Base-by-base conservation (phyloP, 805 yeast species). In the Kurtzmaniella fragi region DNA sequence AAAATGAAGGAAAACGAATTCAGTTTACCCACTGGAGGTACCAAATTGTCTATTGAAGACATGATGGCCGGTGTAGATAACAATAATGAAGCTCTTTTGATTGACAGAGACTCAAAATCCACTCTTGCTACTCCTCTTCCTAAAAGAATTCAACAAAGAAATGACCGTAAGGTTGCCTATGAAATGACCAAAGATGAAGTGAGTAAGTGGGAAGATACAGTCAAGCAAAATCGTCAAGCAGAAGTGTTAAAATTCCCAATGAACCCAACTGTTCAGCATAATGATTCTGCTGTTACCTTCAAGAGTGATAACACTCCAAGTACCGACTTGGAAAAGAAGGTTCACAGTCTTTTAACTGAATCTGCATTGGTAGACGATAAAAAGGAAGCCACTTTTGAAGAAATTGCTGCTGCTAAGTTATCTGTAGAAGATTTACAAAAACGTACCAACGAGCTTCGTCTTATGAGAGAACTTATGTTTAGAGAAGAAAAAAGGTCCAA, bases 401-500 rank as follows among this genome's bases (percentile, higher is more conserved):
- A 90, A 39, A 74, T 88, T 28, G 90, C 86, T 6, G 78, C 85
- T 2, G 89, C 95, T 1, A 82, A 83, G 53, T 64, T 91, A 59
- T 73, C 93, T 0, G 76, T 82, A 20, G 95, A 84, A 44, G 98
- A 93, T 37, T 64, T 91, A 66, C 65, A 69, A 40, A 78, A 80
- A 56, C 74, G 95, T 43, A 82, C 93, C 6, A 77, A 78, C 42
- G 96, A 91, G 62, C 71, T 91, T 49, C 77, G 98, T 49, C 64
- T 84, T 54, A 88, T 89, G 96, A 77, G 99, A 47, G 99, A 93
- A 57, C 75, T 91, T 46, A 87, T 91, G 96, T 93, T 89, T 67
- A 75, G 98, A 52, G 97, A 91, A 53, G 97, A 91, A 66, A 77
- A 82, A 55, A 82, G 86, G 54, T 90, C 98, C 8, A 89, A 78